Evolutionary conservation across 257 asterid species (phyloP).

Genomic region (Perilla frutescens): DNA sequence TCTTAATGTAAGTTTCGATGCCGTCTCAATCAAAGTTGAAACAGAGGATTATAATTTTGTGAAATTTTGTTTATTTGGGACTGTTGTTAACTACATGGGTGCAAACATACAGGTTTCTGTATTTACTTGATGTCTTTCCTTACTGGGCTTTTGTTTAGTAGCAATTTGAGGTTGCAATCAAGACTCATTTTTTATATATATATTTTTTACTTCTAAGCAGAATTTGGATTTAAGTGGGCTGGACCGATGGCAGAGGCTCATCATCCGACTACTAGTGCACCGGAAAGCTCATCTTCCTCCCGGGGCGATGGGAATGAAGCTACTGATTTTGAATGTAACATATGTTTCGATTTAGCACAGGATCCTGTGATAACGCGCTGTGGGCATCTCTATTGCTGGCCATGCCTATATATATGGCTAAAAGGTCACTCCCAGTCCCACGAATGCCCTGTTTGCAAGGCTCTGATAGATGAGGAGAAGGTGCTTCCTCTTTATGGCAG

Average conservation of each 20-base stretch:
- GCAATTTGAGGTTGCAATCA: constrained; percentile 21
- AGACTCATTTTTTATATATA: neutral
- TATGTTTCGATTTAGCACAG: constrained; percentile 63
- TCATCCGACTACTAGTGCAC: constrained; percentile 36
- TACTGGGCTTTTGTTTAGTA: neutral
- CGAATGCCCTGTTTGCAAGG: constrained; percentile 67
- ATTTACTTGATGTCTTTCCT: neutral
- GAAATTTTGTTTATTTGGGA: constrained; percentile 2
- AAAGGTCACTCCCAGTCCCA: constrained; percentile 51
- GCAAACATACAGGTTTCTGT: constrained; percentile 13
- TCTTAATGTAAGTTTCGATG: neutral
- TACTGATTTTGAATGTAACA: constrained; percentile 62
- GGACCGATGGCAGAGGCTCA: constrained; percentile 48
- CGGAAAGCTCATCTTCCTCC: constrained; percentile 43
- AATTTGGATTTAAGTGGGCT: constrained; percentile 19
- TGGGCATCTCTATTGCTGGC: constrained; percentile 70
- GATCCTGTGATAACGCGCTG: constrained; percentile 62
- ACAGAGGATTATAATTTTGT: neutral
- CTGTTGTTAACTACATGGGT: neutral
- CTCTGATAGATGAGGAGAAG: constrained; percentile 65
- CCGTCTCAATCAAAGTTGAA: constrained; percentile 14
- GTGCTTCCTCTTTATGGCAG: constrained; percentile 75
- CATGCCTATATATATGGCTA: constrained; percentile 62
- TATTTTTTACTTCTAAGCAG: neutral
- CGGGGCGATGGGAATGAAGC: constrained; percentile 39